A percentile compares a stretch with the other conserved stretches of the same genome.
phyloP scores from a whole-genome alignment of 73 alveolate species.

The Paramecium caudatum region DNA sequence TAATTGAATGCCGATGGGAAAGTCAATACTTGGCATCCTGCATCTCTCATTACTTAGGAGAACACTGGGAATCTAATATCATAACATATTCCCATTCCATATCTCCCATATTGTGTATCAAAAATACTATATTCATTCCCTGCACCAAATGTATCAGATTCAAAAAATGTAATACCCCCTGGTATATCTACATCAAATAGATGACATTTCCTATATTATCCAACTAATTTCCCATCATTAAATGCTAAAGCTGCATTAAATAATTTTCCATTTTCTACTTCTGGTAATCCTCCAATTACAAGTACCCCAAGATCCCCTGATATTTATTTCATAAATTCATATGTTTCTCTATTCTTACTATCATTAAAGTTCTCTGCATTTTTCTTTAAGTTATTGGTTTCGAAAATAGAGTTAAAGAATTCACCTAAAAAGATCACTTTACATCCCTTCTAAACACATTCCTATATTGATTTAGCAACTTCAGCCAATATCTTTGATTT shows the following conservation, averaged over 20 bases:
- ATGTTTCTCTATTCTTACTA: conserved; percentile 86
- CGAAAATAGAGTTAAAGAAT: conserved; percentile 88
- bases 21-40: conserved; percentile 88
- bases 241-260: conserved; percentile 92
- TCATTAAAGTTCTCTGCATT: conserved; percentile 86
- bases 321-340: conserved; percentile 82
- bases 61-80: conserved; percentile 96
- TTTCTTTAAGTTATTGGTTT: conserved; percentile 81
- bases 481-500: conserved; percentile 66
- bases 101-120: conserved; percentile 92
- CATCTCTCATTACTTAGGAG: conserved; percentile 85
- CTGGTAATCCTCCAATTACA: conserved; percentile 96
- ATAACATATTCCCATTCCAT: conserved; percentile 97
- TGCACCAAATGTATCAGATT: conserved; percentile 90
- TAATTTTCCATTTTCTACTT: conserved; percentile 81
- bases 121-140: conserved; percentile 88
- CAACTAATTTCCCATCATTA: conserved; percentile 88
- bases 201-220: conserved; percentile 91
- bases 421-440: conserved; percentile 94
- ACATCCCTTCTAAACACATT: conserved; percentile 92
- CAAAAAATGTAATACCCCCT: conserved; percentile 88
- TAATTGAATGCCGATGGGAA: conserved; percentile 95
- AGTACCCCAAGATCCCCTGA: conserved; percentile 84
- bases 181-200: conserved; percentile 95
- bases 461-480: conserved; percentile 79